A percentile compares a stretch with the other conserved stretches of the same genome.
Evolutionary conservation across 371 early-diverging fungal genomes (phyloP).

Genomic region (Mortierella polycephala): DNA sequence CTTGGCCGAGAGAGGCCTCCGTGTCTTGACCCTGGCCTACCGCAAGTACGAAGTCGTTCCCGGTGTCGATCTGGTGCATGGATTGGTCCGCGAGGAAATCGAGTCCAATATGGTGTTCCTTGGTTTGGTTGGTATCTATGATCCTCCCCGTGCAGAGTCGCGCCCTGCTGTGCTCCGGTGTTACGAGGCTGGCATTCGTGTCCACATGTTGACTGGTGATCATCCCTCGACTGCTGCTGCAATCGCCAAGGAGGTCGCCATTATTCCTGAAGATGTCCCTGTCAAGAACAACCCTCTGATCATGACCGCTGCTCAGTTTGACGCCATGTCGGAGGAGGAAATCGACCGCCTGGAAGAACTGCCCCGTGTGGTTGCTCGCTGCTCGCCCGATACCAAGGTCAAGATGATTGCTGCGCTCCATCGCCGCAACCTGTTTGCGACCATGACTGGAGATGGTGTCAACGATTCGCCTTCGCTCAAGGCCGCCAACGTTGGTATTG

Average conservation of each 20-base stretch:
- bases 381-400: conserved; percentile 95
- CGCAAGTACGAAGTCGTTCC: conserved; percentile 60
- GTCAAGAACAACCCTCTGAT: conserved; percentile 64
- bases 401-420: conserved; percentile 96
- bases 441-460: conserved; percentile 92
- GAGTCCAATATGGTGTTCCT: conserved; percentile 86
- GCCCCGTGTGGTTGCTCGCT: conserved; percentile 94
- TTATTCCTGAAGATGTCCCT: conserved; percentile 67
- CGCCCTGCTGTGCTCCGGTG: conserved; percentile 86
- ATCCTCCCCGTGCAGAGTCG: conserved; percentile 88
- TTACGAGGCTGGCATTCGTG: conserved; percentile 90
- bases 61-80: conserved; percentile 62
- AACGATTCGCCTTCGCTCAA: conserved; percentile 93
- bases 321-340: conserved; percentile 81
- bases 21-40: conserved; percentile 75
- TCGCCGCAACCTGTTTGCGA: conserved; percentile 70
- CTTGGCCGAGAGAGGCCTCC: conserved; percentile 52
- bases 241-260: conserved; percentile 92
- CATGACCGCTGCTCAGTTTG: conserved; percentile 90
- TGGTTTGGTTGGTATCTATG: conserved; percentile 95
- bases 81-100: conserved; percentile 63
- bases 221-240: conserved; percentile 94
- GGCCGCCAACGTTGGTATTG: conserved; percentile 90
- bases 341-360: conserved; percentile 82
- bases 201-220: conserved; percentile 96